Evolutionary conservation across 2,329 filamentous ascomycete species (phyloP).

Genomic region (Microdochium paspali): DNA sequence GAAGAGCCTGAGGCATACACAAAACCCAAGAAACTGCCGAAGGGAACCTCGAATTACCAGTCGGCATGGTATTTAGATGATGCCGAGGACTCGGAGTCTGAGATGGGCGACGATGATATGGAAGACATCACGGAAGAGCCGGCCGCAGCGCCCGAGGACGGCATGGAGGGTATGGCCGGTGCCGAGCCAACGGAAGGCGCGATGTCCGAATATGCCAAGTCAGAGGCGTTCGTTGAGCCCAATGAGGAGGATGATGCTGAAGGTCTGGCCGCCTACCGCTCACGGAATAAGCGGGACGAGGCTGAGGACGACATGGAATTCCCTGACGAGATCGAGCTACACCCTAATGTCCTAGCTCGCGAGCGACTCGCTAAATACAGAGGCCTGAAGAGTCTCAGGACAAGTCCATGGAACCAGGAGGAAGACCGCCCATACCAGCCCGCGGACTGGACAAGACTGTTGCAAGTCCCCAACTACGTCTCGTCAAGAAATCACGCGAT

Average conservation of each 20-base stretch:
- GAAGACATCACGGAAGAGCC: slow-evolving; percentile 29
- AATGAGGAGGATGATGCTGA: slow-evolving; percentile 73
- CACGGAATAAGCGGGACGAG: slow-evolving; percentile 68
- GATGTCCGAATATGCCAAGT: slow-evolving; percentile 85
- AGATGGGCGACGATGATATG: slow-evolving; percentile 52
- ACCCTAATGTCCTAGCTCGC: slow-evolving; percentile 74
- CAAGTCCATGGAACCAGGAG: slow-evolving; percentile 79
- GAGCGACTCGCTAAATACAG: slow-evolving; percentile 82
- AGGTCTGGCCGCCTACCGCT: slow-evolving; percentile 73
- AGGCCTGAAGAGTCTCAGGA: slow-evolving; percentile 83
- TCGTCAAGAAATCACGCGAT: slow-evolving; percentile 67
- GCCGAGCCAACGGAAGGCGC: slow-evolving; percentile 66
- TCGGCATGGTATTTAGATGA: slow-evolving; percentile 81
- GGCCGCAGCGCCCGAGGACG: slow-evolving; percentile 68
- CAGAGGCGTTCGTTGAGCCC: slow-evolving; percentile 80
- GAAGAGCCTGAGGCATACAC: slow-evolving; percentile 57
- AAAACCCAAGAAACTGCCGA: slow-evolving; percentile 67
- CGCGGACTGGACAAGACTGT: slow-evolving; percentile 76
- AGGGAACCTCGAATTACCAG: slow-evolving; percentile 90
- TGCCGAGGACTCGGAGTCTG: slow-evolving; percentile 76
- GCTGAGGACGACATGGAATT: slow-evolving; percentile 89
- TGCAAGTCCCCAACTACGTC: slow-evolving; percentile 85
- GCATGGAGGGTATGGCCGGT: slow-evolving; percentile 59
- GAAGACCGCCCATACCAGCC: slow-evolving; percentile 84
- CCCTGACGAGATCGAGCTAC: slow-evolving; percentile 92